Conservation (phyloP, 2,329 filamentous ascomycete species). For the Aspergillus alliaceus region DNA sequence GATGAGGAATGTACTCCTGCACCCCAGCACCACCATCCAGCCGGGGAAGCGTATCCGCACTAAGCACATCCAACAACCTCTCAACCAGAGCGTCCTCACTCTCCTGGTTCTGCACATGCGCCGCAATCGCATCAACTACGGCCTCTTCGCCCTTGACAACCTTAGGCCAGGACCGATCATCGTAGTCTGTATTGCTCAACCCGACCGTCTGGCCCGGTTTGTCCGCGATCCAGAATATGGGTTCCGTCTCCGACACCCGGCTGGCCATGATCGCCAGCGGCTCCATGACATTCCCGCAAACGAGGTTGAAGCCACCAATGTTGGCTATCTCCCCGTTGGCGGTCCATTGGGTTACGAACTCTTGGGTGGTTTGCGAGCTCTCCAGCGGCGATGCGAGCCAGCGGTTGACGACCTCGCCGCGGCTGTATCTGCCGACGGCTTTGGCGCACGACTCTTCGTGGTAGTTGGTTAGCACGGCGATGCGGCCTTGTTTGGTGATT, state of each 20-base stretch:
- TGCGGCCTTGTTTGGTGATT: slow-evolving; percentile 56
- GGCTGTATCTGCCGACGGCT: slow-evolving; percentile 46
- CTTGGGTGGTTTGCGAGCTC: slow-evolving; percentile 40
- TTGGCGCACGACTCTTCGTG: slow-evolving; percentile 50
- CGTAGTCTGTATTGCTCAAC: slow-evolving; percentile 59
- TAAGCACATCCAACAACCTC: slow-evolving; percentile 52
- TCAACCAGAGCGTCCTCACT: slow-evolving; percentile 46
- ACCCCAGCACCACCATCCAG: slow-evolving; percentile 47
- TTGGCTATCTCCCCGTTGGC: slow-evolving; percentile 51
- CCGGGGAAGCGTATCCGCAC: slow-evolving; percentile 54
- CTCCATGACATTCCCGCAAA: slow-evolving; percentile 54
- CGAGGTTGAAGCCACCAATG: slow-evolving; percentile 60
- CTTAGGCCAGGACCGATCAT: slow-evolving; percentile 60
- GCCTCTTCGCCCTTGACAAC: slow-evolving; percentile 55
- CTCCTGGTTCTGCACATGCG: slow-evolving; percentile 44
- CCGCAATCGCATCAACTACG: slow-evolving; percentile 47
- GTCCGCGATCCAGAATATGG: slow-evolving; percentile 49
- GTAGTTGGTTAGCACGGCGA: slow-evolving; percentile 63
- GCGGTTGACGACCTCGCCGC: slow-evolving; percentile 58
- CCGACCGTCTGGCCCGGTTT: slow-evolving; percentile 52
- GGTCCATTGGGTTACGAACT: slow-evolving; percentile 53
- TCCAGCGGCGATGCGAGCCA: slow-evolving; percentile 51
- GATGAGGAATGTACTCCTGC: slow-evolving; percentile 53
- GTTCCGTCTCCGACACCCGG: slow-evolving; percentile 50
- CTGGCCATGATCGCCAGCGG: slow-evolving; percentile 59